Evolutionary conservation across 768 basidiomycete genomes (phyloP).

Genomic region (Termitomyces sp.): DNA sequence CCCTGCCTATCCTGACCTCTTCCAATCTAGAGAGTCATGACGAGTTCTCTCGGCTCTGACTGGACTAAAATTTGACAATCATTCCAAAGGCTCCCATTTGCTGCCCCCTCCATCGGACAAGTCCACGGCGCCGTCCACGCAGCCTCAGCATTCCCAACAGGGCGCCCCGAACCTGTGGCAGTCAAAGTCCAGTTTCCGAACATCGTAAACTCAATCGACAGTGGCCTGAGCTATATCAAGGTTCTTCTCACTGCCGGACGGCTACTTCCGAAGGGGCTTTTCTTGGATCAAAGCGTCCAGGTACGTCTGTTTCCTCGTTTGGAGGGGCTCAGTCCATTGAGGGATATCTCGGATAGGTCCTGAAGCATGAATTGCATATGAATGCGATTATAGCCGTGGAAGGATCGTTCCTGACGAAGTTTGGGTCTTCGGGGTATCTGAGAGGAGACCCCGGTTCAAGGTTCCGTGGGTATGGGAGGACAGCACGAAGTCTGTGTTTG

Average conservation of each 20-base stretch:
- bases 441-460: slow-evolving; percentile 66
- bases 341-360: slow-evolving; percentile 47
- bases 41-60: no score
- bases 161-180: no score
- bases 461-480: slow-evolving; percentile 89
- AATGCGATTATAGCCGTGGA: slow-evolving; percentile 90
- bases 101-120: no score
- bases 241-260: no score
- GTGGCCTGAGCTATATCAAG: no score
- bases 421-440: slow-evolving; percentile 39
- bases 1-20: background rate
- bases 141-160: slow-evolving; percentile 46
- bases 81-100: slow-evolving; percentile 87
- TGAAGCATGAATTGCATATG: slow-evolving; percentile 90
- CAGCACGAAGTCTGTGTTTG: no score
- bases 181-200: no score
- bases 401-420: slow-evolving; percentile 67
- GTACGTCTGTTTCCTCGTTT: slow-evolving; percentile 27
- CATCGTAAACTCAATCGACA: no score
- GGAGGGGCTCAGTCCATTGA: background rate
- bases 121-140: slow-evolving; percentile 60
- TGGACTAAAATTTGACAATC: slow-evolving; percentile 65
- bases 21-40: no score
- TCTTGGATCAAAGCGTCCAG: slow-evolving; percentile 83
- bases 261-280: no score